Conservation (phyloP, 140 eudicot genomes). For the Cichorium intybus region DNA sequence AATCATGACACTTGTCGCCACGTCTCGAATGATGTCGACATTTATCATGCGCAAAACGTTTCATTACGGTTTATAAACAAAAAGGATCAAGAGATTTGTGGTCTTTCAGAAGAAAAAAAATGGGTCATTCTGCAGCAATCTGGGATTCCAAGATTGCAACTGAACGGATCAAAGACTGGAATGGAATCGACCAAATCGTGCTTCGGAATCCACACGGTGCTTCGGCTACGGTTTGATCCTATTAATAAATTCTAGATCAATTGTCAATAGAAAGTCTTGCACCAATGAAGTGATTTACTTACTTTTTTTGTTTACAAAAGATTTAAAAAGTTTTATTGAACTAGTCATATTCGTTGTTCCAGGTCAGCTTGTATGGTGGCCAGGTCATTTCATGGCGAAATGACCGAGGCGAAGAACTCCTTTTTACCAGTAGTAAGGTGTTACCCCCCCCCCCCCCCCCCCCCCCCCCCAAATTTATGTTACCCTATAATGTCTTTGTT, state of each 20-base stretch:
- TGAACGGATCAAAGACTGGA: conserved; percentile 59
- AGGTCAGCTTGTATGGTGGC: conserved; percentile 93
- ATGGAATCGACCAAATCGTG: conserved; percentile 60
- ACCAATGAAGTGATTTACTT: background rate
- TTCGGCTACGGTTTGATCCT: conserved; percentile 52
- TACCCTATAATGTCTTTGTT: background rate
- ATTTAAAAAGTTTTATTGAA: background rate
- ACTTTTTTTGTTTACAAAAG: background rate
- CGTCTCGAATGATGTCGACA: conserved; percentile 20
- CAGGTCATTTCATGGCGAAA: conserved; percentile 89
- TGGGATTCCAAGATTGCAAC: conserved; percentile 59
- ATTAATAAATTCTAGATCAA: conserved; percentile 7
- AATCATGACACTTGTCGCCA: conserved; percentile 25
- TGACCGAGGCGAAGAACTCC: conserved; percentile 73
- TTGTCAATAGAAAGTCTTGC: background rate
- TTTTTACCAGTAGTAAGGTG: conserved; percentile 85
- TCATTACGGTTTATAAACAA: conserved; percentile 30
- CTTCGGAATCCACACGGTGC: conserved; percentile 73
- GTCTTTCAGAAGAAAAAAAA: conserved; percentile 33
- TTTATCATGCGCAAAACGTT: conserved; percentile 27
- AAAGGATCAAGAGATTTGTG: conserved; percentile 13
- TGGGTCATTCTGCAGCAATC: conserved; percentile 70
- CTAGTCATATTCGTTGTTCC: conserved; percentile 8
- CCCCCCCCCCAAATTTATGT: background rate
- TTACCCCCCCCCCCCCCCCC: background rate